Conservation (phyloP, 371 early-diverging fungal species). For the Mortierella sp. region DNA sequence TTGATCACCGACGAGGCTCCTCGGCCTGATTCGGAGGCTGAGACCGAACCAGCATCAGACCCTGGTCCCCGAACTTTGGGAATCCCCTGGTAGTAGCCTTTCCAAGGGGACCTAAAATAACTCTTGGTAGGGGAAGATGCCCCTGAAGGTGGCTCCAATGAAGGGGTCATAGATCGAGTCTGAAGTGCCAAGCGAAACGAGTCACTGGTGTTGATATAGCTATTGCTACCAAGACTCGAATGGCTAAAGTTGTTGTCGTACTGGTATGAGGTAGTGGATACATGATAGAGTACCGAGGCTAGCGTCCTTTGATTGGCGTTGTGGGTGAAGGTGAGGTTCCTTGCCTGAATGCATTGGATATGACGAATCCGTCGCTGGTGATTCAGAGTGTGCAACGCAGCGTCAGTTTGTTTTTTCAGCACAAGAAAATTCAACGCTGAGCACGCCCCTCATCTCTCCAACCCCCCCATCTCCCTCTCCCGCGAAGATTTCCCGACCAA, state of each 20-base stretch:
- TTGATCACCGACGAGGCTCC: slow-evolving; percentile 34
- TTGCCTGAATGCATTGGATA: slow-evolving; percentile 36
- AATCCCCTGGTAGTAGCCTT: slow-evolving; percentile 27
- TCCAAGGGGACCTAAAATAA: slow-evolving; percentile 53
- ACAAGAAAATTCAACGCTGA: too few species aligned
- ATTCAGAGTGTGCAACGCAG: too few species aligned
- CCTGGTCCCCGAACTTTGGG: slow-evolving; percentile 41
- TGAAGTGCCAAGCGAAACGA: slow-evolving; percentile 1
- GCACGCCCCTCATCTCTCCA: too few species aligned
- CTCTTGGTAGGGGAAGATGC: slow-evolving; percentile 47
- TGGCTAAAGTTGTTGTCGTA: slow-evolving; percentile 3
- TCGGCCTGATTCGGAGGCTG: slow-evolving; percentile 49
- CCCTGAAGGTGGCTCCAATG: slow-evolving; percentile 34
- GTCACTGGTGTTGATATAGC: slow-evolving; percentile 3
- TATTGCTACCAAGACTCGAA: slow-evolving; percentile 11
- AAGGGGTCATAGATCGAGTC: slow-evolving; percentile 32
- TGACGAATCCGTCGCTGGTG: slow-evolving; percentile 49
- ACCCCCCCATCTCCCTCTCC: too few species aligned
- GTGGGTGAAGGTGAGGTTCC: slow-evolving; percentile 48
- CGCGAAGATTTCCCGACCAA: too few species aligned
- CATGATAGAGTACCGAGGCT: slow-evolving; percentile 29
- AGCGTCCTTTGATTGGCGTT: slow-evolving; percentile 44
- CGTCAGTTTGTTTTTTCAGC: too few species aligned
- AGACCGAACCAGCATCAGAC: slow-evolving; percentile 43
- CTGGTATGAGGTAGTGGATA: slow-evolving; percentile 1